phyloP scores from a whole-genome alignment of 768 basidiomycete species.

The Mycena capillaripes region DNA sequence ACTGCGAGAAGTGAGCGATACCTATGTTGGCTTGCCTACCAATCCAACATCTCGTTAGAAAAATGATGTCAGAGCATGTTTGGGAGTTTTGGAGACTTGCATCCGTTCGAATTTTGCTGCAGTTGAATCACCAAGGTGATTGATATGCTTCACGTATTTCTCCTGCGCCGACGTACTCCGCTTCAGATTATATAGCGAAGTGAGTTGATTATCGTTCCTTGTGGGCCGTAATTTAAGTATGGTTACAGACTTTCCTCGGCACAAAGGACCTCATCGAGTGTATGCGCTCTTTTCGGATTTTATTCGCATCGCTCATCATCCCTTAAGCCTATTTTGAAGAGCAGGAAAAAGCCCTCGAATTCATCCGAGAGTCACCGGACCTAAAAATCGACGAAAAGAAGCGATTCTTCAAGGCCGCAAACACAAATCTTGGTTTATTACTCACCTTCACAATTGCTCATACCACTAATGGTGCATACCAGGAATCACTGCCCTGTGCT shows the following conservation, averaged over 20 bases:
- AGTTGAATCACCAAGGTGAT: constrained; percentile 83
- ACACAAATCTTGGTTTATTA: constrained; percentile 82
- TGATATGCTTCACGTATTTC: neutral
- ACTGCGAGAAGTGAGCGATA: constrained; percentile 62
- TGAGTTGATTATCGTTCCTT: constrained; percentile 58
- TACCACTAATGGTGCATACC: neutral
- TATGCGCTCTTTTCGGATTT: constrained; percentile 47
- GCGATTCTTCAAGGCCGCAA: constrained; percentile 90
- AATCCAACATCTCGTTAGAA: constrained; percentile 43
- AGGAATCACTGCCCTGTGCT: constrained; percentile 88
- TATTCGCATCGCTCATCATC: constrained; percentile 24
- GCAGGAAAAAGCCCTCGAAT: constrained; percentile 81
- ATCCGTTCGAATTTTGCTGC: constrained; percentile 95
- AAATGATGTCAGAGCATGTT: constrained; percentile 86
- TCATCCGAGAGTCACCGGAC: constrained; percentile 79
- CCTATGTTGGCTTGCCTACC: neutral
- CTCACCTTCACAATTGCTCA: neutral
- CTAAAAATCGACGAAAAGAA: constrained; percentile 91
- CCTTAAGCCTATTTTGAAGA: constrained; percentile 85
- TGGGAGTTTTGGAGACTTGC: constrained; percentile 93
- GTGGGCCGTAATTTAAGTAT: constrained; percentile 30
- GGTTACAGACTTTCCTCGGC: constrained; percentile 84
- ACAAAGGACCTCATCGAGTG: constrained; percentile 94
- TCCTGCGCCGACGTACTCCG: constrained; percentile 23
- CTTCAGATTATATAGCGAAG: constrained; percentile 91